Evolutionary conservation across 768 basidiomycete genomes (phyloP).

Genomic region (Galerina sulciceps): DNA sequence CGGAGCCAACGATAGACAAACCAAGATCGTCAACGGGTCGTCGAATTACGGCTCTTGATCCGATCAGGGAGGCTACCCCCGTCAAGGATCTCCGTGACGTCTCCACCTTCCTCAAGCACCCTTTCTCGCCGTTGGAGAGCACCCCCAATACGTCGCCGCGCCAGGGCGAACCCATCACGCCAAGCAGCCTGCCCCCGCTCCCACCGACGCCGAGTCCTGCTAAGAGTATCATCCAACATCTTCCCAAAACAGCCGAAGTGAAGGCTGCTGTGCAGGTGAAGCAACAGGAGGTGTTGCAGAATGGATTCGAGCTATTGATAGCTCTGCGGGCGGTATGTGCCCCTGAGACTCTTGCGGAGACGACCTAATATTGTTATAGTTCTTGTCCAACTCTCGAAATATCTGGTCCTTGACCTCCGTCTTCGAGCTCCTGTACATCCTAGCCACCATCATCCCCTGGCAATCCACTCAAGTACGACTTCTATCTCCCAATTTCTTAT

Average conservation of each 20-base stretch:
- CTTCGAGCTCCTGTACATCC: slow-evolving; percentile 57
- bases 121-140: slow-evolving; percentile 40
- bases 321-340: slow-evolving; percentile 40
- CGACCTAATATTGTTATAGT: slow-evolving; percentile 33
- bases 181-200: slow-evolving; percentile 43
- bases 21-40: slow-evolving; percentile 25
- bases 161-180: slow-evolving; percentile 28
- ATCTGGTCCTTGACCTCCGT: slow-evolving; percentile 61
- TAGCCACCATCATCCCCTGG: slow-evolving; percentile 61
- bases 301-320: slow-evolving; percentile 38
- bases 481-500: background rate
- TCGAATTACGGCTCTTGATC: slow-evolving; percentile 37
- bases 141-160: slow-evolving; percentile 30
- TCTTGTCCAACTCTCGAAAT: slow-evolving; percentile 67
- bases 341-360: background rate
- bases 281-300: slow-evolving; percentile 39
- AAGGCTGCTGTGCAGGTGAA: slow-evolving; percentile 36
- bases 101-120: slow-evolving; percentile 54
- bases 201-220: slow-evolving; percentile 38
- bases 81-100: slow-evolving; percentile 52
- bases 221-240: slow-evolving; percentile 41
- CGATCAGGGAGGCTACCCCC: slow-evolving; percentile 53
- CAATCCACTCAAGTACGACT: slow-evolving; percentile 42
- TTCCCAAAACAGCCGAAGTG: slow-evolving; percentile 33
- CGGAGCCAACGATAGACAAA: slow-evolving; percentile 17